These are phyloP conservation scores for Daedaleopsis sinensis DNA, from an alignment of 768 basidiomycete species.

Conservation along the genomic window DNA sequence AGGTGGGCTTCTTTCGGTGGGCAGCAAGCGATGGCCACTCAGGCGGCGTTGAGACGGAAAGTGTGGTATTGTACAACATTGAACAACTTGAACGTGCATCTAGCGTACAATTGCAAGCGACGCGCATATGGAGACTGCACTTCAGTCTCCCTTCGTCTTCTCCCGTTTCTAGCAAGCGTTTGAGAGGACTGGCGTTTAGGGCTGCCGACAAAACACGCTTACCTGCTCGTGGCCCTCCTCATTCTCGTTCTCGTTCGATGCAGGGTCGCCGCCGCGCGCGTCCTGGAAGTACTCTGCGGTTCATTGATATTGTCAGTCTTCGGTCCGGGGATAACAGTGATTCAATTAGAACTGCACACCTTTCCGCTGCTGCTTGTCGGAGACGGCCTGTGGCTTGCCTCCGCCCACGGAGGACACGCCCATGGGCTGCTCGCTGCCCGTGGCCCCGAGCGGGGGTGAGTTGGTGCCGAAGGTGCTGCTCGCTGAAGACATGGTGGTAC, in stretches of 20 bases:
- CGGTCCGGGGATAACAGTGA: not conserved
- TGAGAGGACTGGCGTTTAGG: not conserved
- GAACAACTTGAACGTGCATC: too few relatives aligned
- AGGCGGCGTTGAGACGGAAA: too few relatives aligned
- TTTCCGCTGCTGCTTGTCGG: slow-evolving; percentile 48
- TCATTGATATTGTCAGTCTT: not conserved
- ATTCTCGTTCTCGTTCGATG: not conserved
- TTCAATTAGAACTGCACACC: slow-evolving; percentile 36
- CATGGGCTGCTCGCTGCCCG: slow-evolving; percentile 49
- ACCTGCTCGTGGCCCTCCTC: not conserved
- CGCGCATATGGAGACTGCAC: not conserved
- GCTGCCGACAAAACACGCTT: not conserved
- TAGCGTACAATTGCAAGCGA: not conserved
- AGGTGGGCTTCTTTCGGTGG: too few relatives aligned
- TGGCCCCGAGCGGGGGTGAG: slow-evolving; percentile 57
- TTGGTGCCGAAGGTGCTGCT: slow-evolving; percentile 46
- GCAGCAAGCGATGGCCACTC: too few relatives aligned
- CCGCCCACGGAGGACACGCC: slow-evolving; percentile 45
- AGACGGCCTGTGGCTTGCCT: slow-evolving; percentile 36
- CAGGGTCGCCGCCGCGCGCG: slow-evolving; percentile 1
- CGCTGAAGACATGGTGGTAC: slow-evolving; percentile 23
- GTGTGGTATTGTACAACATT: too few relatives aligned
- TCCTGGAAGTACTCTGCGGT: slow-evolving; percentile 14
- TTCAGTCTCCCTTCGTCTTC: slow-evolving; percentile 16
- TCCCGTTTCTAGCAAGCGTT: not conserved